Evolutionary conservation across 768 basidiomycete genomes (phyloP).

Genomic region (Russula ochroleuca): DNA sequence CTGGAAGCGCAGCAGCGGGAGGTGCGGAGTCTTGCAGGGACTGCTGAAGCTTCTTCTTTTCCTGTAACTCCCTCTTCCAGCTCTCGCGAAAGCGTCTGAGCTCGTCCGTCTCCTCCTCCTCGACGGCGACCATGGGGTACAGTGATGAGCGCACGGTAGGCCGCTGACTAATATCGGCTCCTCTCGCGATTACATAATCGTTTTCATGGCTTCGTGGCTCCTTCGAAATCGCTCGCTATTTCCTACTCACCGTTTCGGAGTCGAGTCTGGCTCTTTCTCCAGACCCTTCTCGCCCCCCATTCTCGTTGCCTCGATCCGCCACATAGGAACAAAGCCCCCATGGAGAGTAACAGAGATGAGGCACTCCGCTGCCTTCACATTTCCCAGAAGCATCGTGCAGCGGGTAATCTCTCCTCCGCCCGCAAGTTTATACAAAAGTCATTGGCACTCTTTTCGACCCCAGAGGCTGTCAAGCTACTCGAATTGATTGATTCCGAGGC

Average conservation of each 20-base stretch:
- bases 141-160: not conserved
- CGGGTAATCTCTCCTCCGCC: constrained; percentile 70
- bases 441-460: constrained; percentile 72
- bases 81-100: constrained; percentile 64
- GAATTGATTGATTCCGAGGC: constrained; percentile 58
- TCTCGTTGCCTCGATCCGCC: not conserved
- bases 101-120: constrained; percentile 49
- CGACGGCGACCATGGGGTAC: constrained; percentile 8
- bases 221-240: not conserved
- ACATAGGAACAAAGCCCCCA: constrained; percentile 29
- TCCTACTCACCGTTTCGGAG: not conserved
- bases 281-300: not conserved
- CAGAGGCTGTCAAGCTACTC: constrained; percentile 66
- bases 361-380: constrained; percentile 77
- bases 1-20: constrained; percentile 13
- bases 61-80: constrained; percentile 65
- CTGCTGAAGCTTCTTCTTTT: constrained; percentile 25
- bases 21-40: not conserved
- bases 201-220: not conserved
- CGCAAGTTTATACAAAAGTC: constrained; percentile 90
- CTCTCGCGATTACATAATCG: not conserved
- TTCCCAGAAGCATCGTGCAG: constrained; percentile 67
- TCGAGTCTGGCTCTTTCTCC: not conserved
- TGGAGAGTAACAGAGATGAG: constrained; percentile 91
- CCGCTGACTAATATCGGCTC: constrained; percentile 8